Conservation (phyloP, 306 rosid genomes). For the Lagenaria siceraria region DNA sequence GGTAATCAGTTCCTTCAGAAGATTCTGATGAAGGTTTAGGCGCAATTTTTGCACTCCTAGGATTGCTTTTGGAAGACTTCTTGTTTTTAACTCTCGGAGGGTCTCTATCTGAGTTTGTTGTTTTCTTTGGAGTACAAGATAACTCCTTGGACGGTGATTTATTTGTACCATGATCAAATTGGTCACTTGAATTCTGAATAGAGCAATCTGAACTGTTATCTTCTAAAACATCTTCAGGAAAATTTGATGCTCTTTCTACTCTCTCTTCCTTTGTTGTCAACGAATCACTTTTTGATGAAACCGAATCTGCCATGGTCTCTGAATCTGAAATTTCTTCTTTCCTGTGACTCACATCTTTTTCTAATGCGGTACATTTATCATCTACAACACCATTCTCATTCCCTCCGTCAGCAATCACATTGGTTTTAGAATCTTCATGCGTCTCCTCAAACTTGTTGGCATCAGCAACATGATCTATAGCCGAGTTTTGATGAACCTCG, state of each 20-base stretch:
- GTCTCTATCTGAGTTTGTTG: constrained; percentile 24
- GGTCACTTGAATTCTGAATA: constrained; percentile 31
- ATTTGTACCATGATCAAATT: constrained; percentile 17
- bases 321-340: constrained; percentile 65
- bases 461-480: constrained; percentile 55
- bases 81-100: constrained; percentile 24
- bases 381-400: constrained; percentile 36
- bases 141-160: constrained; percentile 29
- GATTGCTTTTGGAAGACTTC: constrained; percentile 21
- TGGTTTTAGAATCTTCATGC: constrained; percentile 30
- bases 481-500: constrained; percentile 19
- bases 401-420: constrained; percentile 28
- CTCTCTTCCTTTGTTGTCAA: constrained; percentile 44
- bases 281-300: constrained; percentile 65
- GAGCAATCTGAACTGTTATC: constrained; percentile 26
- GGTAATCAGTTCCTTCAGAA: constrained; percentile 48
- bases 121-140: constrained; percentile 25
- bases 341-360: constrained; percentile 42
- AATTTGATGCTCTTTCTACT: constrained; percentile 35
- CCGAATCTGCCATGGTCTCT: constrained; percentile 53
- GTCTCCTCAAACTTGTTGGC: constrained; percentile 47
- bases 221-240: constrained; percentile 22
- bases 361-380: constrained; percentile 40
- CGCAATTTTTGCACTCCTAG: constrained; percentile 28
- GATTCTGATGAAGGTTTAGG: constrained; percentile 36